Evolutionary conservation across 331 rosid genomes (phyloP), one percentile per base, ranked within the genome.

Genomic region (Malus hybrid): DNA sequence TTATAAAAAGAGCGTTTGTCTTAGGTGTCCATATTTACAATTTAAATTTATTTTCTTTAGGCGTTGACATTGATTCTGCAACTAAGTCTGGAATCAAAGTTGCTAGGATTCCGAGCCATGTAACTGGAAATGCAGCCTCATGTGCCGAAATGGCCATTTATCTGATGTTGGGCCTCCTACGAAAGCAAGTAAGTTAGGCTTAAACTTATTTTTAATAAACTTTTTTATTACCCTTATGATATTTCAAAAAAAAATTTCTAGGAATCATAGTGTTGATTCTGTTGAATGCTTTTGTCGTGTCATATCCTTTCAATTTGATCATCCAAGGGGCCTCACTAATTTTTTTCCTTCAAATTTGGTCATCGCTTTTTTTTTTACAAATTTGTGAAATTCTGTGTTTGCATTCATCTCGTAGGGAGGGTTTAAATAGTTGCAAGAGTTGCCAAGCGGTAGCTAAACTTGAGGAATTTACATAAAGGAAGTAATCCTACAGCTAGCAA

Each of bases 71-170:
- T 79, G 87, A 91, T 83, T 91, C 98, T 81, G 98, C 97, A 64
- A 94, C 95, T 31, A 88, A 86, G 83, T 73, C 61, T 81, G 96
- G 98, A 71, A 87, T 94, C 77, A 94, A 86, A 87, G 97, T 94
- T 65, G 98, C 92, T 59, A 86, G 97, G 80, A 94, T 94, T 76
- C 95, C 95, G 0, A 42, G 97, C 76, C 81, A 76, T 76, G 76
- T 6, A 55, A 83, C 96, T 0, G 98, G 98, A 76, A 94, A 94
- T 83, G 85, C 98, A 80, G 84, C 87, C 70, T 88, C 96, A 27
- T 91, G 98, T 78, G 97, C 97, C 54, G 98, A 91, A 85, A 92
- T 91, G 97, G 90, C 91, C 42, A 87, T 91, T 85, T 94, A 91
- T 83, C 85, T 94, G 61, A 90, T 76, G 80, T 27, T 94, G 76